Conservation (phyloP, 2,329 filamentous ascomycete species). For the Parascedosporium putredinis region DNA sequence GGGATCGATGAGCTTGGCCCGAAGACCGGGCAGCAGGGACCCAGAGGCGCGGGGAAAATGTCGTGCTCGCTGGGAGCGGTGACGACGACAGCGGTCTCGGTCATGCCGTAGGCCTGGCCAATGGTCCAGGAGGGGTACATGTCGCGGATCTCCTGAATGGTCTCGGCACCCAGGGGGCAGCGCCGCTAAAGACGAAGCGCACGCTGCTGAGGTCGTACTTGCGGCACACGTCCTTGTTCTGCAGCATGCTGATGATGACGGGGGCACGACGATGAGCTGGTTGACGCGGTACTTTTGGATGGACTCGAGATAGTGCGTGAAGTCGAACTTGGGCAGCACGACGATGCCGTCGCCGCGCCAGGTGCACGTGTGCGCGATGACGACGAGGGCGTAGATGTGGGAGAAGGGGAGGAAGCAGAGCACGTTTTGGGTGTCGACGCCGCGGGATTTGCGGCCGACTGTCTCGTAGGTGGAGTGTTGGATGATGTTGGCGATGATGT, state of each 20-base stretch:
- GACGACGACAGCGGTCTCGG: constrained; percentile 66
- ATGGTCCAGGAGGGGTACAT: constrained; percentile 54
- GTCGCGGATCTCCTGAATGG: constrained; percentile 50
- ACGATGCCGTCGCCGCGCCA: constrained; percentile 65
- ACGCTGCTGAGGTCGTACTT: constrained; percentile 66
- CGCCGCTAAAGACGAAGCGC: constrained; percentile 57
- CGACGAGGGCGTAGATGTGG: constrained; percentile 68
- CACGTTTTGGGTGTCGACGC: constrained; percentile 16
- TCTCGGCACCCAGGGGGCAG: constrained; percentile 66
- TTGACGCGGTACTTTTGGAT: constrained; percentile 60
- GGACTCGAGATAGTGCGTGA: constrained; percentile 46
- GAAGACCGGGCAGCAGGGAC: constrained; percentile 52
- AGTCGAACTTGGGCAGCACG: constrained; percentile 63
- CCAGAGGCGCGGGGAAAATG: constrained; percentile 61
- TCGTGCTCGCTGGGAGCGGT: constrained; percentile 50
- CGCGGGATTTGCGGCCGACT: constrained; percentile 19
- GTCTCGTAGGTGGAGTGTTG: constrained; percentile 42
- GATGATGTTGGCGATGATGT: constrained; percentile 63
- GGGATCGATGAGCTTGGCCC: constrained; percentile 54
- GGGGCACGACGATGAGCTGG: constrained; percentile 45
- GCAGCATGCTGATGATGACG: constrained; percentile 68
- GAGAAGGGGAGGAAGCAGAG: constrained; percentile 64
- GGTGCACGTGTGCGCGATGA: constrained; percentile 52
- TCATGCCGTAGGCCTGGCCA: constrained; percentile 64
- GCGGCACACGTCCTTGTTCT: constrained; percentile 46